A percentile compares a stretch with the other conserved stretches of the same genome.
Conservation (phyloP, 2,329 filamentous ascomycete species). For the Sporothrix sp. region DNA sequence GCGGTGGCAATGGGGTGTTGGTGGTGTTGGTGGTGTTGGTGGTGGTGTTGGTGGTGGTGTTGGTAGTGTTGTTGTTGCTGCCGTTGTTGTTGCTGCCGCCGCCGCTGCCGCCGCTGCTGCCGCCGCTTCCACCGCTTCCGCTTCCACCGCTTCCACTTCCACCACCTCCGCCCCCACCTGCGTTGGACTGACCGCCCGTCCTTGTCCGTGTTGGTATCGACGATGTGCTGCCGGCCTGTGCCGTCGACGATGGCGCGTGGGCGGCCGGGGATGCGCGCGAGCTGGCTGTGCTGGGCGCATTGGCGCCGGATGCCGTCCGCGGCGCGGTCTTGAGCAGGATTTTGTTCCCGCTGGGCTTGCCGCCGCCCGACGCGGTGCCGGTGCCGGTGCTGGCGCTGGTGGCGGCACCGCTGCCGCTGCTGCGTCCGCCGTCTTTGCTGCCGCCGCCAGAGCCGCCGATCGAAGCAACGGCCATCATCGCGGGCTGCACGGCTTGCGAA, state of each 20-base stretch:
- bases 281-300: conserved; percentile 33
- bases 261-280: conserved; percentile 43
- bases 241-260: conserved; percentile 26
- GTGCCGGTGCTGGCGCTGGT: conserved; percentile 2
- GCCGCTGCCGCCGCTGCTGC: no score
- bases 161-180: conserved; percentile 15
- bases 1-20: conserved; percentile 42
- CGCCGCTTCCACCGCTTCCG: no score
- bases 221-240: conserved; percentile 23
- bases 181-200: conserved; percentile 36
- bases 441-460: conserved; percentile 2
- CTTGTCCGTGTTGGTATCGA: conserved; percentile 43
- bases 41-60: no score
- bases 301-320: conserved; percentile 25
- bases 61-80: no score
- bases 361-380: not conserved
- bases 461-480: conserved; percentile 15
- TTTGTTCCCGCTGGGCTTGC: conserved; percentile 7
- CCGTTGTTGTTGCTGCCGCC: no score
- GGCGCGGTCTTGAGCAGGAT: conserved; percentile 26
- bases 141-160: conserved; percentile 9
- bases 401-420: conserved; percentile 5
- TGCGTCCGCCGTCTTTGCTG: conserved; percentile 3
- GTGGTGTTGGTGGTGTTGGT: no score
- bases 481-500: not conserved